Evolutionary conservation across 768 basidiomycete species (phyloP), one percentile per base, ranked within the genome.

Genomic region (Leccinum boreale): DNA sequence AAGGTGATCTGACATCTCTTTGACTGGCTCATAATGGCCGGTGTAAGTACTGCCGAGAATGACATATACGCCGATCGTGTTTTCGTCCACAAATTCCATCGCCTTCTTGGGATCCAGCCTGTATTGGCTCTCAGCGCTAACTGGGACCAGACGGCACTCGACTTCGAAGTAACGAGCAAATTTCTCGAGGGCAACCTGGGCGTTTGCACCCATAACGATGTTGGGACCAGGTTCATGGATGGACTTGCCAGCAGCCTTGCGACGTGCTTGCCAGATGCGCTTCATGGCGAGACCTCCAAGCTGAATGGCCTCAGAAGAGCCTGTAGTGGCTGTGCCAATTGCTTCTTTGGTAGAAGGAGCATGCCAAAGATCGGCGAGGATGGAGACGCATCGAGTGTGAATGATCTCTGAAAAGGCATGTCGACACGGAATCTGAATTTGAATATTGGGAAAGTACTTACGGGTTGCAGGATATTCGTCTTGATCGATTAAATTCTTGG

Each of bases 1-100:
- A 70, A 93, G 76, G 10, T 90, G 78, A 44, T 86, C 85, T 1
- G 88, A 78, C 85, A 97, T 90, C 69, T 87, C 90, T 69, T 90
- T 82, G 31, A 97, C 94, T 12, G 88, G 85, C 65, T 96, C 94
- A 65, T 79, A 84, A 62, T 77, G 77, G n/a, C 79, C 82, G 6
- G 82, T 83, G 62, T 78, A 80, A 24, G 79, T 81, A 79, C 87
- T 77, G 31, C 78, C 80, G 24, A 84, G 75, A 57, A 82, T 82
- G 56, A 83, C 83, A 60, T 85, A 88, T 53, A 89, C 74, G 49
- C 86, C 86, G 58, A 89, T 87, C 1, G 84, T 85, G 61, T 87
- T 87, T 74, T 88, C 86, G 63, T 89, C 87, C 15, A 88, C 78
- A 52, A 75, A 81, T 45, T 87, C 74, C 76, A 87, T 82, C 0